Base-by-base conservation (phyloP, 208 protist species). In the Angomonas ambiguus region DNA sequence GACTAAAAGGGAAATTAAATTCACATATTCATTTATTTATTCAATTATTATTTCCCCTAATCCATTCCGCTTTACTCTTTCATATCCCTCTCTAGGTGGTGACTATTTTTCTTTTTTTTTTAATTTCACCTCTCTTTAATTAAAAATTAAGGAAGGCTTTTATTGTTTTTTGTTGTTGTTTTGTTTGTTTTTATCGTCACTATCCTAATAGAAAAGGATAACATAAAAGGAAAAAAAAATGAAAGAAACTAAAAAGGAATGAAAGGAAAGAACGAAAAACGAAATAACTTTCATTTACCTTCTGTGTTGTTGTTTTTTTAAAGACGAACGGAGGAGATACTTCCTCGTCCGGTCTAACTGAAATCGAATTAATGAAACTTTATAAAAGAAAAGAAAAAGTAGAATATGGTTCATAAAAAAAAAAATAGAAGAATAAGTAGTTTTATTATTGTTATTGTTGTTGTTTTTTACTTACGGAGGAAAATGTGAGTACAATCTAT, bases 81-180 rank as follows among this genome's bases (percentile, higher is more conserved):
- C 48, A 11, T 53, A 2, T 53, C 2, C 48, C 24, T 62, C 22
- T 38, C 10, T 62, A 22, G 24, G 33, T 18, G 18, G 30, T 24
- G 10, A 42, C 24, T 62, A 27, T 38, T 62, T 13, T 38, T 62
- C 56, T 33, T 63, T 48, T 45, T 45, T 22, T 51, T 22, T 4
- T 16, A n/a, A n/a, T n/a, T n/a, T n/a, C n/a, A n/a, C n/a, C n/a
- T n/a, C n/a, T n/a, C n/a, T n/a, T n/a, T n/a, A n/a, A n/a, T n/a
- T n/a, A n/a, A n/a, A n/a, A n/a, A n/a, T n/a, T n/a, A n/a, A n/a
- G n/a, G n/a, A n/a, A n/a, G n/a, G n/a, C n/a, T n/a, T n/a, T n/a
- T 51, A 31, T 65, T 31, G 51, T 65, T 45, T 53, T 53, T 53
- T 11, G 11, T 53, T 53, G 11, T 53, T 53, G 11, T 11, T 53